A percentile compares a stretch with the other conserved stretches of the same genome.
These are phyloP conservation scores for Scorias spongiosa DNA, from an alignment of 2,329 filamentous ascomycete genomes.

Conservation along the genomic window DNA sequence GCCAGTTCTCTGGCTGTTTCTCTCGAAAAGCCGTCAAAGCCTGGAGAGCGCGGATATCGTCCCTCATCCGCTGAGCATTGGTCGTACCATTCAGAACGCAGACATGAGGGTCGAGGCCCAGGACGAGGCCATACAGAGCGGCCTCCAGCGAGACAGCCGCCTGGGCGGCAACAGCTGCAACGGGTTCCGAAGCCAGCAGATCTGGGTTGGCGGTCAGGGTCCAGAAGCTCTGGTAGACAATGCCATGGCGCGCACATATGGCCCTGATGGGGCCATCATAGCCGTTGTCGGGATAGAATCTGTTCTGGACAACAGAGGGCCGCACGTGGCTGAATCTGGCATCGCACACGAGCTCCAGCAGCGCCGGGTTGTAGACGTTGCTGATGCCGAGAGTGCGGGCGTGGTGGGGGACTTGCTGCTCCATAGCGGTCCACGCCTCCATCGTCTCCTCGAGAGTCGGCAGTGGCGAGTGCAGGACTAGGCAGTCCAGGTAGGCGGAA, in stretches of 20 bases:
- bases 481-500: slow-evolving; percentile 38
- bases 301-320: slow-evolving; percentile 58
- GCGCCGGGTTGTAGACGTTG: slow-evolving; percentile 44
- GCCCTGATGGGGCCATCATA: slow-evolving; percentile 47
- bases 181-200: slow-evolving; percentile 32
- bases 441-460: slow-evolving; percentile 37
- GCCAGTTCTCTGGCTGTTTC: too few species aligned
- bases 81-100: slow-evolving; percentile 43
- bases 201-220: slow-evolving; percentile 43
- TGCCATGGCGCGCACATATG: slow-evolving; percentile 37
- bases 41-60: slow-evolving; percentile 20
- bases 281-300: slow-evolving; percentile 45
- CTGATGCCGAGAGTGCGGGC: slow-evolving; percentile 61
- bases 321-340: slow-evolving; percentile 27
- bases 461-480: slow-evolving; percentile 45
- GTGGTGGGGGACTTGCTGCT: slow-evolving; percentile 47
- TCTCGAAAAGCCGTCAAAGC: too few species aligned
- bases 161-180: slow-evolving; percentile 33
- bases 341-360: slow-evolving; percentile 39
- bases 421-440: slow-evolving; percentile 50
- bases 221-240: slow-evolving; percentile 47
- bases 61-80: slow-evolving; percentile 34
- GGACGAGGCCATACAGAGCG: slow-evolving; percentile 41
- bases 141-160: slow-evolving; percentile 28
- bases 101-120: slow-evolving; percentile 32